Evolutionary conservation across 345 rosid genomes (phyloP).

Genomic region (Cardamine chenopodiifolia): DNA sequence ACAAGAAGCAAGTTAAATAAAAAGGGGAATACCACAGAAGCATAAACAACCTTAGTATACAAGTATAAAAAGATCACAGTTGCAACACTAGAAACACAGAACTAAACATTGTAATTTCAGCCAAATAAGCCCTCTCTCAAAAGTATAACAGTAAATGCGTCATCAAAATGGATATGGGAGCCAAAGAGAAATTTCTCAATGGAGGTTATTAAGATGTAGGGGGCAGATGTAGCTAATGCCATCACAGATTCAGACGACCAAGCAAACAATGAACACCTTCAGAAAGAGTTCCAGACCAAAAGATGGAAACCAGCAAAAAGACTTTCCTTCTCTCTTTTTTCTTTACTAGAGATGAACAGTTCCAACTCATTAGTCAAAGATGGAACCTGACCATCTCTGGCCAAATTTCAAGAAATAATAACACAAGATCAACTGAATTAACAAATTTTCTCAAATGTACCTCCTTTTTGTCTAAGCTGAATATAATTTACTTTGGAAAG

Average conservation of each 20-base stretch:
- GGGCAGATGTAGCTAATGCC: constrained; percentile 60
- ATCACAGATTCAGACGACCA: constrained; percentile 40
- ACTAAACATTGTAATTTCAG: neutral
- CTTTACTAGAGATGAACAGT: constrained; percentile 59
- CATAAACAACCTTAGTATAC: constrained; percentile 41
- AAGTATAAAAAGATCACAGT: neutral
- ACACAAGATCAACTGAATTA: neutral
- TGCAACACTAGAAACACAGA: neutral
- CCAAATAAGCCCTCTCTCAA: neutral
- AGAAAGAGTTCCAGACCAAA: constrained; percentile 39
- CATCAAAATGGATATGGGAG: neutral
- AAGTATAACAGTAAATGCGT: neutral
- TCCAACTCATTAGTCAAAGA: constrained; percentile 33
- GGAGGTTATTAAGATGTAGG: constrained; percentile 29
- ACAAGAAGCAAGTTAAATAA: neutral
- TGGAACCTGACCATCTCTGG: constrained; percentile 52
- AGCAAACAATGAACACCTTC: constrained; percentile 57
- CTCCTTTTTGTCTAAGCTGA: neutral
- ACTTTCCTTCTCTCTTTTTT: constrained; percentile 42
- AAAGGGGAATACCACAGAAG: neutral
- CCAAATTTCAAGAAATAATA: neutral
- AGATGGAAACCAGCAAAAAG: constrained; percentile 50
- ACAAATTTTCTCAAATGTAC: neutral
- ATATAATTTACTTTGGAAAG: neutral
- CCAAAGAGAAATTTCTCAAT: constrained; percentile 8